phyloP scores from a whole-genome alignment of 768 basidiomycete genomes.

The Cystobasidium ongulense region DNA sequence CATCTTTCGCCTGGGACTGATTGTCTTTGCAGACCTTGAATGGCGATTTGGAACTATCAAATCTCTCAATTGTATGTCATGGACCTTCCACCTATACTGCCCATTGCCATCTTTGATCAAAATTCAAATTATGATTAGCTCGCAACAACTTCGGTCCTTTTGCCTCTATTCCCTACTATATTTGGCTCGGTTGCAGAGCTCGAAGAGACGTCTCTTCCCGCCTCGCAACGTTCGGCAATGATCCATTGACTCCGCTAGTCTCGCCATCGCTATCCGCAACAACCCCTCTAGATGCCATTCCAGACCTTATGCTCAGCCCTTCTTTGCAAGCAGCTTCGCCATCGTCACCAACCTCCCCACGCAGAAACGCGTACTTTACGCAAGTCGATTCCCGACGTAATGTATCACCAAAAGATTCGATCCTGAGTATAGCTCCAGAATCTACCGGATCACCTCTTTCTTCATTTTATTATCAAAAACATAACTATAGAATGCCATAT shows the following conservation, averaged over 20 bases:
- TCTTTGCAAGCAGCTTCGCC: conserved; percentile 29
- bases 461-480: conserved; percentile 58
- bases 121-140: no score
- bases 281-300: neutral
- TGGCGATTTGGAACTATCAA: conserved; percentile 65
- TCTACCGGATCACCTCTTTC: conserved; percentile 52
- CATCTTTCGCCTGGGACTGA: neutral
- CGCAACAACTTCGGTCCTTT: conserved; percentile 20
- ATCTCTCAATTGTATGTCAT: conserved; percentile 51
- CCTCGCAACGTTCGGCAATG: conserved; percentile 1
- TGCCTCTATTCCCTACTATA: conserved; percentile 56
- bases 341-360: neutral
- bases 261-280: conserved; percentile 11
- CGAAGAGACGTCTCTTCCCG: conserved; percentile 37
- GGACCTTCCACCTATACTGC: no score
- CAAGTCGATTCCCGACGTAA: no score
- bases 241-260: conserved; percentile 22
- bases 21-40: conserved; percentile 56
- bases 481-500: conserved; percentile 38
- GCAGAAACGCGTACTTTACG: neutral
- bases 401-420: neutral
- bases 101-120: no score
- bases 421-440: conserved; percentile 36
- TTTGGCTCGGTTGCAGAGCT: conserved; percentile 56
- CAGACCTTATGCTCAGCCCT: conserved; percentile 30